phyloP scores from a whole-genome alignment of 345 rosid species.

The Melaleuca quinquenervia region DNA sequence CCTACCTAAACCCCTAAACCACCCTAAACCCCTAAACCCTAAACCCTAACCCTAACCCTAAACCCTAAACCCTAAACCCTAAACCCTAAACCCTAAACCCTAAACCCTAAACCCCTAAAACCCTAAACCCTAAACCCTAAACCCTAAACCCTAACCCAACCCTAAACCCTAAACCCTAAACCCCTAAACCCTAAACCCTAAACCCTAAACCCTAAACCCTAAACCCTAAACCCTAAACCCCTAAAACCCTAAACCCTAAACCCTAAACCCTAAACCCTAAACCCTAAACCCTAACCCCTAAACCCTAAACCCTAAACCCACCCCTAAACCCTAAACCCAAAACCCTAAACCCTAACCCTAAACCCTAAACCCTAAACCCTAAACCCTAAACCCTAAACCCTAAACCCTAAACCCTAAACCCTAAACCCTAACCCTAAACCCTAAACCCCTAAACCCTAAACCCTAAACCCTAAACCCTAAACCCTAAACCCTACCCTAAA shows the following conservation, averaged over 20 bases:
- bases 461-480: background rate
- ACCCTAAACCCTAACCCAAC: constrained; percentile 4
- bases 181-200: background rate
- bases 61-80: constrained; percentile 10
- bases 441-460: constrained; percentile 1
- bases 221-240: too few species aligned
- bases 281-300: too few species aligned
- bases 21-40: constrained; percentile 12
- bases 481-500: background rate
- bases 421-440: background rate
- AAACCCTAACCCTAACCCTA: constrained; percentile 5
- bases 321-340: too few species aligned
- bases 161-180: constrained; percentile 1
- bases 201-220: too few species aligned
- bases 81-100: background rate
- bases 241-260: background rate
- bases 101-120: constrained; percentile 4
- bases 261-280: too few species aligned
- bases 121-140: constrained; percentile 5
- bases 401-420: too few species aligned
- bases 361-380: too few species aligned
- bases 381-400: too few species aligned
- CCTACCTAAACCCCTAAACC: background rate
- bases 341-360: too few species aligned
- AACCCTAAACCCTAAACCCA: too few species aligned